Conservation (phyloP, 768 basidiomycete species). For the Butyriboletus loyo region DNA sequence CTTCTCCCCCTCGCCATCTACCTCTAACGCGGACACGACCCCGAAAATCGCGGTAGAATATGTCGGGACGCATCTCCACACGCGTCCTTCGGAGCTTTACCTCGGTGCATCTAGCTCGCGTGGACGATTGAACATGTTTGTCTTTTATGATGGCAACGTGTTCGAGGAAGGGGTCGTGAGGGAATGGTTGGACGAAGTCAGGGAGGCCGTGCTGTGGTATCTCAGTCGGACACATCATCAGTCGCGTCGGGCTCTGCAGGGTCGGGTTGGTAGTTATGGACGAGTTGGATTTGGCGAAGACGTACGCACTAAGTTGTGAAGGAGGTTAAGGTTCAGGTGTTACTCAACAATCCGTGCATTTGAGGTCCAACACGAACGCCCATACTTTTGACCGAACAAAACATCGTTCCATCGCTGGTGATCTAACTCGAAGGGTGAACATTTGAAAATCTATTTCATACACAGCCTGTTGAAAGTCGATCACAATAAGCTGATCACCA, state of each 20-base stretch:
- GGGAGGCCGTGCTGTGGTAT: slow-evolving; percentile 32
- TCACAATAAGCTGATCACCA: too few species aligned
- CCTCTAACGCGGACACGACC: not conserved
- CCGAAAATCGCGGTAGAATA: slow-evolving; percentile 16
- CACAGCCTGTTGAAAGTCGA: too few species aligned
- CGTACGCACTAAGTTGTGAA: not conserved
- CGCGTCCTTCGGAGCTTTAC: slow-evolving; percentile 45
- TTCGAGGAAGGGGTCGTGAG: slow-evolving; percentile 38
- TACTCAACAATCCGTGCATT: too few species aligned
- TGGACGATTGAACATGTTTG: slow-evolving; percentile 32
- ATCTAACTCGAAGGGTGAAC: too few species aligned
- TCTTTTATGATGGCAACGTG: slow-evolving; percentile 46
- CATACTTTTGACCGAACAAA: too few species aligned
- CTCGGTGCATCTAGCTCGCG: slow-evolving; percentile 39
- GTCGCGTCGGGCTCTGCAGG: not conserved
- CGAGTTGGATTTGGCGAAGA: not conserved
- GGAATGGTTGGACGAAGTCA: slow-evolving; percentile 52
- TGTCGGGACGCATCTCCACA: slow-evolving; percentile 30
- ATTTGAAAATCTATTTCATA: too few species aligned
- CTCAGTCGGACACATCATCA: slow-evolving; percentile 16
- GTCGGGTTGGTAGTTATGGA: not conserved
- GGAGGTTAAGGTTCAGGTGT: too few species aligned
- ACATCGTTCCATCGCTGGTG: too few species aligned
- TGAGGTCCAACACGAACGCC: too few species aligned
- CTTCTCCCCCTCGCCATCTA: not conserved